Evolutionary conservation across 345 rosid genomes (phyloP).

Genomic region (Camelina hispida): DNA sequence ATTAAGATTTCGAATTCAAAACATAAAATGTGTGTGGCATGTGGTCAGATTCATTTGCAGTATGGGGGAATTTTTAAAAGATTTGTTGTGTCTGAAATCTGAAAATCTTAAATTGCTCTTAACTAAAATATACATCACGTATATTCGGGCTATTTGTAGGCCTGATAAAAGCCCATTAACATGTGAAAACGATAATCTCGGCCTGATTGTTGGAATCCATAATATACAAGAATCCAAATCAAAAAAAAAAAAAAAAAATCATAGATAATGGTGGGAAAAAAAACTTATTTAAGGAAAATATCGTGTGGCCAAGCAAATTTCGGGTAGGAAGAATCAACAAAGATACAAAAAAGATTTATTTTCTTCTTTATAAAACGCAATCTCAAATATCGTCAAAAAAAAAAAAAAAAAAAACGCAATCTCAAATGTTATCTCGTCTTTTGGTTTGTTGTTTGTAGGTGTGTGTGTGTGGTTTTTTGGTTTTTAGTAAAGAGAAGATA

Average conservation of each 20-base stretch:
- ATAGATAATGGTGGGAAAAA: conserved; percentile 26
- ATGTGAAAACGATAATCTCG: neutral
- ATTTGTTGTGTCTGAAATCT: neutral
- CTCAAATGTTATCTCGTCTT: neutral
- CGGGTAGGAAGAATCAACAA: conserved; percentile 23
- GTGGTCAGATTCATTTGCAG: conserved; percentile 11
- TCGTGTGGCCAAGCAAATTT: conserved; percentile 39
- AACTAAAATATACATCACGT: no score
- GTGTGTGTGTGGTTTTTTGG: neutral
- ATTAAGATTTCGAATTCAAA: neutral
- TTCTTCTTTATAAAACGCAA: neutral
- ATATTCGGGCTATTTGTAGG: neutral
- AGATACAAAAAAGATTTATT: conserved; percentile 28
- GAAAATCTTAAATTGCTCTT: neutral
- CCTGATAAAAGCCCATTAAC: conserved; percentile 29
- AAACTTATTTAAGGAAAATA: neutral
- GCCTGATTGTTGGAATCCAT: neutral
- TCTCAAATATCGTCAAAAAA: no score
- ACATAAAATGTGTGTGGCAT: neutral
- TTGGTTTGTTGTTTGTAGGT: neutral
- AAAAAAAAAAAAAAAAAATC: neutral
- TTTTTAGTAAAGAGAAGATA: neutral
- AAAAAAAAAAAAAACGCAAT: no score
- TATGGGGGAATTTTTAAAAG: neutral
- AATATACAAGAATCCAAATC: conserved; percentile 14